Evolutionary conservation across 352 stramenopile species (phyloP).

Genomic region (Globisporangium splendens): DNA sequence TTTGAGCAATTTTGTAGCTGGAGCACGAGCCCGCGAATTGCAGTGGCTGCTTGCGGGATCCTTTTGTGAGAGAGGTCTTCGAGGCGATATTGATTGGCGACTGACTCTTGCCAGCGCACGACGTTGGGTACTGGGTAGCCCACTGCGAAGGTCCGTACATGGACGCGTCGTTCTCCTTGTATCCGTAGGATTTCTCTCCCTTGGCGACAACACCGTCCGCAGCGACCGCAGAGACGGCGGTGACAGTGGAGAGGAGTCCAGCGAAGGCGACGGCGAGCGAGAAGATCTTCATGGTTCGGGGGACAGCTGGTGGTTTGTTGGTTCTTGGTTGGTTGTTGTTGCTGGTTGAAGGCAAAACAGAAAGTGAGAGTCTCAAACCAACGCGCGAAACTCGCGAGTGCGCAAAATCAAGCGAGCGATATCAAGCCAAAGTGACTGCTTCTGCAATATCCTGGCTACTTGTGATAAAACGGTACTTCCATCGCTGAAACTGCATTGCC

Average conservation of each 20-base stretch:
- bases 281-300: neutral
- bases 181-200: neutral
- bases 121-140: conserved; percentile 4
- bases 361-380: no score
- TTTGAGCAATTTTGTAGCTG: conserved; percentile 14
- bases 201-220: neutral
- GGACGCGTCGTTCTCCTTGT: conserved; percentile 10
- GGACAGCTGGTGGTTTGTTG: neutral
- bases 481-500: no score
- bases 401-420: no score
- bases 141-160: conserved; percentile 17
- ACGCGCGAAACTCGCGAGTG: no score
- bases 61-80: no score
- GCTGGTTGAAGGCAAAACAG: no score
- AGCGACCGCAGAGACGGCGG: neutral
- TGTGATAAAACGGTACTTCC: no score
- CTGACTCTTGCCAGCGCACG: conserved; percentile 22
- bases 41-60: conserved; percentile 2
- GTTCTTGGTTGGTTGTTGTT: no score
- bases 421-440: no score
- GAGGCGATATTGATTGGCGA: conserved; percentile 18
- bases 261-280: neutral
- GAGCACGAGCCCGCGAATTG: conserved; percentile 17
- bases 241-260: conserved; percentile 2
- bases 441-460: no score